Percentiles rank a stretch among this genome's conserved stretches.
phyloP scores from a whole-genome alignment of 495 filamentous ascomycete genomes.

The Neurospora tetrasperma region DNA sequence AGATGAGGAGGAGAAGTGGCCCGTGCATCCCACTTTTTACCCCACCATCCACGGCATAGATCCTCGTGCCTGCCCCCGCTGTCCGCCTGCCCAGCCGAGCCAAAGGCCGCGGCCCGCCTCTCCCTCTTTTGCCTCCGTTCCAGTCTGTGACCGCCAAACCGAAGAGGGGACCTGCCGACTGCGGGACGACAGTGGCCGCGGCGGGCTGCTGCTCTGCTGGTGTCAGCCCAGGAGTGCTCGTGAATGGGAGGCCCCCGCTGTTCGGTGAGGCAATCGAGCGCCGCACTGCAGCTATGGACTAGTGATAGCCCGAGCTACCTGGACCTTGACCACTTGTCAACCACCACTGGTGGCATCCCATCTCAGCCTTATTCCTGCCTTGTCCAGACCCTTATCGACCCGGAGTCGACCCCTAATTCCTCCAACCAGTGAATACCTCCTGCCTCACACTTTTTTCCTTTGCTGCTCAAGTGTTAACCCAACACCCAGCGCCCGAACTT shows the following conservation, averaged over 20 bases:
- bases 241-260: background rate
- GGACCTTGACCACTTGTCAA: background rate
- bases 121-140: background rate
- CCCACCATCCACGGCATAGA: background rate
- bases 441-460: background rate
- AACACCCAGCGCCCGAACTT: background rate
- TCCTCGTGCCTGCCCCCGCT: background rate
- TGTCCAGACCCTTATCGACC: background rate
- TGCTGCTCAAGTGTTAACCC: background rate
- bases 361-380: constrained; percentile 1
- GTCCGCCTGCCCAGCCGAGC: background rate
- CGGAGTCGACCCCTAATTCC: background rate
- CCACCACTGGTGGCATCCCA: background rate
- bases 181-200: background rate
- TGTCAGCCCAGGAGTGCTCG: background rate
- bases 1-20: background rate
- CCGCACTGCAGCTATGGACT: background rate
- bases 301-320: background rate
- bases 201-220: background rate
- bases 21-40: background rate
- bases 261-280: background rate
- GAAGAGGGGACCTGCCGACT: background rate
- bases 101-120: background rate
- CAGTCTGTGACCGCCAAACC: background rate
- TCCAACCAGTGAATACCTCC: background rate